Evolutionary conservation across 164 flowering plant genomes (phyloP), one percentile per base, ranked within the genome.

Genomic region (Aristolochia contorta): DNA sequence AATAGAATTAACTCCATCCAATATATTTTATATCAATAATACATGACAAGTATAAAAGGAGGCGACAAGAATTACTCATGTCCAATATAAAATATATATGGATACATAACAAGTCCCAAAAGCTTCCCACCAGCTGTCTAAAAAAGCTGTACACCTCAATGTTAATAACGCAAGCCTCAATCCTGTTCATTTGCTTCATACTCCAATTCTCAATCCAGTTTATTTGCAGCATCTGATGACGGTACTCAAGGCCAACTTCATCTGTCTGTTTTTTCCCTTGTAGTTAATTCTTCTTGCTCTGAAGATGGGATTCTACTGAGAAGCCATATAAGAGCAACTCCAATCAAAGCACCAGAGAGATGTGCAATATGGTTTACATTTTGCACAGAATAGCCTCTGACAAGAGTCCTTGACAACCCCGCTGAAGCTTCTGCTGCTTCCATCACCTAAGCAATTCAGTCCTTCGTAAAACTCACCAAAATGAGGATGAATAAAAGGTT

Each of bases 351-450:
- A 45, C 98, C 97, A n/a, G 98, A 89, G 25, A 93, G 83, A 77
- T 89, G 96, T 25, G 98, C 96, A 66, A 93, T 82, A 75, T 93
- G 98, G 72, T 89, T 93, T 56, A 93, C 77, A 69, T 70, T 80
- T 69, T 82, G 87, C 71, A 89, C 20, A 12, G 78, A 57, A 47
- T 64, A 57, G 58, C 81, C 74, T 59, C 83, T 78, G 7, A 62
- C 60, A 18, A 77, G 57, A 49, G 71, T 30, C 33, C 83, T 78
- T 8, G 91, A 68, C 67, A 92, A 41, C 55, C 84, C 87, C 1
- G 91, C 75, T 27, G 98, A 92, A 48, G 96, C 86, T 77, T 89
- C 94, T 48, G 98, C 98, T 61, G 93, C 98, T 75, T 86, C 98
- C 97, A 93, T 93, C 53, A 89, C 97, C 98, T 89, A 62, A 58